Evolutionary conservation across 305 asterid genomes (phyloP), one percentile per base, ranked within the genome.

Genomic region (Euphrasia arctica): DNA sequence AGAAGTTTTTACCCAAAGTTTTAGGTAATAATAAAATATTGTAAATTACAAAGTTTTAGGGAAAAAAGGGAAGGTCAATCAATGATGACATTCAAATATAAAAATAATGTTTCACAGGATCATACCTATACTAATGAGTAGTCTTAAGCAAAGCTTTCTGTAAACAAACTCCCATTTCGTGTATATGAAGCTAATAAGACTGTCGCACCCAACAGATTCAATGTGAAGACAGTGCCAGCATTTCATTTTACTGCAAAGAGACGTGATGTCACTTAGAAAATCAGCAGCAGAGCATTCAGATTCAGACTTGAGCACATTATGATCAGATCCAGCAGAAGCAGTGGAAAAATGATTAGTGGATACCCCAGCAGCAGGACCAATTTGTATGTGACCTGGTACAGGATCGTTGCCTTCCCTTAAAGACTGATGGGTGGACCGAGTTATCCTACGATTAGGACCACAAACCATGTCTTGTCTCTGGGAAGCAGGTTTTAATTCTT

Each of bases 171-270:
- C 95, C 96, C 95, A 88, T 74, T 84, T 83, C 84, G 83, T 79
- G 79, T 63, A 58, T 66, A 85, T 67, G 64, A 83, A 85, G 72
- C 68, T 73, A 67, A 52, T 66, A 63, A 93, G 69, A 56, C 79
- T 83, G 74, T 82, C 71, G 77, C 92, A 77, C 32, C 65, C 72
- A 55, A 70, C 64, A 74, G 81, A 77, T 74, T 86, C 85, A 65
- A 29, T 73, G 69, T 79, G 81, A 76, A 93, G 82, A 74, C 89
- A 85, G 70, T 88, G 92, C 92, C 89, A 88, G 65, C 99, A 93
- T 68, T 67, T 83, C 78, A 85, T 71, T 70, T 78, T 81, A 78
- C 67, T 62, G 81, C 88, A 85, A 63, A 83, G 78, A 63, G 81
- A 70, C 59, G 76, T 69, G 66, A 82, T 72, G 72, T 65, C 85